phyloP scores from a whole-genome alignment of 2,329 filamentous ascomycete genomes.

The Emergomyces africanus region DNA sequence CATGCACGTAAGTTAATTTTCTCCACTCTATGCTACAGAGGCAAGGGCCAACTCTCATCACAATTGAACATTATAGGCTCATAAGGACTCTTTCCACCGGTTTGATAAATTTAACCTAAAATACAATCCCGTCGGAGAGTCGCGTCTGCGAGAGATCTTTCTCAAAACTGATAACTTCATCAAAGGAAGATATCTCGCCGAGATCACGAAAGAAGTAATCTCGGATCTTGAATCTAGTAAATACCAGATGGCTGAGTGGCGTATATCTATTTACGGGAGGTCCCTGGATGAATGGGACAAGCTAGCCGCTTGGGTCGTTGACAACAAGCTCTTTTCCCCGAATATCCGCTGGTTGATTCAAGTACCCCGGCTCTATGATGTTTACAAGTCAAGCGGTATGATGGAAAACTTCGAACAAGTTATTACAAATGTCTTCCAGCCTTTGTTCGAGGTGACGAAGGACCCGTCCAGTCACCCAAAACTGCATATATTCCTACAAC shows the following conservation, averaged over 20 bases:
- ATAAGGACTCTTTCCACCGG: constrained; percentile 94
- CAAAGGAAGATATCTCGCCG: constrained; percentile 84
- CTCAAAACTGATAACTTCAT: constrained; percentile 98
- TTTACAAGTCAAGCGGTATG: constrained; percentile 79
- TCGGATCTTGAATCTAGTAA: constrained; percentile 96
- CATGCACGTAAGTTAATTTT: constrained; percentile 67
- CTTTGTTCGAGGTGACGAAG: constrained; percentile 86
- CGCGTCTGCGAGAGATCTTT: constrained; percentile 91
- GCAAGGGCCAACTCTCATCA: neutral
- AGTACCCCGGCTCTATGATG: constrained; percentile 84
- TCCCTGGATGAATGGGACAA: constrained; percentile 95
- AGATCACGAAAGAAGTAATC: constrained; percentile 97
- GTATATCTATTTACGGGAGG: constrained; percentile 92
- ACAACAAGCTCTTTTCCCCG: constrained; percentile 95
- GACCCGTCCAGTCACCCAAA: constrained; percentile 80
- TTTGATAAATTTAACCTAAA: constrained; percentile 99
- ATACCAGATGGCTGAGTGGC: constrained; percentile 99
- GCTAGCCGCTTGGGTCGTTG: constrained; percentile 89
- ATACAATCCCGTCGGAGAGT: constrained; percentile 96
- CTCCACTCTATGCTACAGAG: neutral
- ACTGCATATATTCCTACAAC: constrained; percentile 83
- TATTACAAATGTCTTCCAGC: constrained; percentile 81
- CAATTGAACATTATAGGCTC: constrained; percentile 45
- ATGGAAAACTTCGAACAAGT: constrained; percentile 88
- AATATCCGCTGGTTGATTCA: constrained; percentile 97